Base-by-base conservation (phyloP, 2,329 filamentous ascomycete genomes). In the Zasmidium cellare region DNA sequence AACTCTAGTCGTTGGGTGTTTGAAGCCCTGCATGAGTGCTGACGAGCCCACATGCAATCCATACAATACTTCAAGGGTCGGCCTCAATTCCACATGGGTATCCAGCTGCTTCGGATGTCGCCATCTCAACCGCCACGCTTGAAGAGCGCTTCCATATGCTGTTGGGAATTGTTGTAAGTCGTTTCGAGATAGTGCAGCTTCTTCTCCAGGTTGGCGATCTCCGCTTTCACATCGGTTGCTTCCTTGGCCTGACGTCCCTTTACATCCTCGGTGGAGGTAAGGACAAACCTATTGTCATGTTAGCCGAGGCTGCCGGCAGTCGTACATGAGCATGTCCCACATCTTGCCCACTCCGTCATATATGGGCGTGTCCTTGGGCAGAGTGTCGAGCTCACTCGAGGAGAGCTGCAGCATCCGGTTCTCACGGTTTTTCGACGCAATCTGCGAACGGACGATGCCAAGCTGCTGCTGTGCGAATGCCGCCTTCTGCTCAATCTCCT, bases 261-360 rank as follows among this genome's bases (percentile, higher is more conserved):
- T 65, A 97, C 84, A 19, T 86, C 84, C 19, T 84, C 76, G 48
- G 88, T 87, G 12, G 90, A 88, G 55, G 90, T 86, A 53, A 87
- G 85, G 48, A 96, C 87, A 74, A 99, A 99, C 93, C 93, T 97
- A 67, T 38, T 45, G 49, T 45, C 58, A 57, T 35, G 46, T 65
- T 57, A 65, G 56, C 57, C 57, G 59, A 57, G 51, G 59, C 48
- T 25, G 28, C 46, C 51, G 51, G 53, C 6, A 9, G 35, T 50
- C 38, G 57, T 57, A 24, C 11, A 20, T 46, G 56, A 52, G 56
- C 31, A 49, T 52, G 49, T 54, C 66, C 60, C 76, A 97, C 94
- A 99, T 97, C 79, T 97, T 99, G 52, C 94, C 94, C 11, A 97
- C 89, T 5, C 93, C 93, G 77, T 97, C 93, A 70, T 97, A 99